A percentile compares a stretch with the other conserved stretches of the same genome.
Evolutionary conservation across 805 yeast species (phyloP).

Genomic region (Monosporozyma unispora): DNA sequence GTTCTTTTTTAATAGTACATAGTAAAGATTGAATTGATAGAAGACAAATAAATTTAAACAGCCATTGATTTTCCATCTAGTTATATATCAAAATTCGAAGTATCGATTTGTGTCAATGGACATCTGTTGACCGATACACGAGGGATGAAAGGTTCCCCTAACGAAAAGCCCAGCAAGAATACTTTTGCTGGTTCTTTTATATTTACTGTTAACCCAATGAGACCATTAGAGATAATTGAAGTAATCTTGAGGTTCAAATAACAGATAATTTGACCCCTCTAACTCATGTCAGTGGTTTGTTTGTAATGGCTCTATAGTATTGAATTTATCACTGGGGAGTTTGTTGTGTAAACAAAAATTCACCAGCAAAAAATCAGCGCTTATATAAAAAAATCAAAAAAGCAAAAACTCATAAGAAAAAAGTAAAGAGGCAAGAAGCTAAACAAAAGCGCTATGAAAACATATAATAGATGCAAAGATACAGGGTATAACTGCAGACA

Average conservation of each 20-base stretch:
- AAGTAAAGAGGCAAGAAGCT: background rate
- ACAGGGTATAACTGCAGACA: background rate
- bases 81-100: background rate
- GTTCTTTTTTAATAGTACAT: background rate
- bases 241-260: background rate
- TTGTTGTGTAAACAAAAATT: slow-evolving; percentile 2
- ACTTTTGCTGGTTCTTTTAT: background rate
- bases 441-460: background rate
- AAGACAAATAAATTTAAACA: background rate
- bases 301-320: background rate
- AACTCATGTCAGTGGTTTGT: background rate
- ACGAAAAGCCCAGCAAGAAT: background rate
- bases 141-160: background rate
- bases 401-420: background rate
- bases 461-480: background rate
- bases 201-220: background rate
- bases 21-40: background rate
- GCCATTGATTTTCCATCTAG: background rate
- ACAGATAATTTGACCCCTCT: background rate
- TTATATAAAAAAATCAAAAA: background rate
- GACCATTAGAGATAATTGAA: background rate
- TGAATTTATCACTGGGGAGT: background rate
- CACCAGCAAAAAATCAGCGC: slow-evolving; percentile 1
- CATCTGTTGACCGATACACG: background rate
- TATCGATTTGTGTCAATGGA: background rate